Percentiles rank a stretch among this genome's conserved stretches.
These are phyloP conservation scores for Rauvolfia tetraphylla DNA, from an alignment of 257 asterid genomes.

Conservation along the genomic window DNA sequence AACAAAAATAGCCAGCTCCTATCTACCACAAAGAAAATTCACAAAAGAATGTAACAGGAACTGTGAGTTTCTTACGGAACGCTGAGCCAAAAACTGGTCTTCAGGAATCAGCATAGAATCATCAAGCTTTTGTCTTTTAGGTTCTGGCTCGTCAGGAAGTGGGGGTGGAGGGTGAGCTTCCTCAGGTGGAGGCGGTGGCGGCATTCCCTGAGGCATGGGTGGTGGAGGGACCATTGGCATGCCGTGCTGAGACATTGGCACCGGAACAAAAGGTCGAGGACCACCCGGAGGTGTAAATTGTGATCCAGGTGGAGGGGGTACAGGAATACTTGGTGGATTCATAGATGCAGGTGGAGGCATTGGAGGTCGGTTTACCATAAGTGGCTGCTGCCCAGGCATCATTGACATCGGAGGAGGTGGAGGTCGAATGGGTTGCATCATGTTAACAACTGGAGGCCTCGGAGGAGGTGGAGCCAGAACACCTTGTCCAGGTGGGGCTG, in stretches of 20 bases:
- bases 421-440: constrained; percentile 59
- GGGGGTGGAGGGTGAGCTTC: constrained; percentile 85
- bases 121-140: constrained; percentile 88
- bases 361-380: constrained; percentile 61
- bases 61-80: constrained; percentile 41
- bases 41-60: not conserved
- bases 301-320: constrained; percentile 85
- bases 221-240: constrained; percentile 72
- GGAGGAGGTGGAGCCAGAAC: constrained; percentile 64
- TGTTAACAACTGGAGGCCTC: constrained; percentile 56
- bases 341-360: constrained; percentile 56
- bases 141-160: constrained; percentile 92
- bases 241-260: constrained; percentile 65
- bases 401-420: constrained; percentile 67
- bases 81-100: constrained; percentile 77
- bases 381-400: constrained; percentile 64
- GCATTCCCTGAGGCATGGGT: constrained; percentile 77
- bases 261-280: constrained; percentile 48
- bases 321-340: constrained; percentile 38
- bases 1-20: not conserved
- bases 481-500: constrained; percentile 40
- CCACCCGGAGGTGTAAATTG: constrained; percentile 68
- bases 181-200: constrained; percentile 88
- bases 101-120: constrained; percentile 80
- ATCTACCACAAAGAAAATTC: not conserved